Base-by-base conservation (phyloP, 1,284 basidiomycete genomes). In the Chalciporus sp. region DNA sequence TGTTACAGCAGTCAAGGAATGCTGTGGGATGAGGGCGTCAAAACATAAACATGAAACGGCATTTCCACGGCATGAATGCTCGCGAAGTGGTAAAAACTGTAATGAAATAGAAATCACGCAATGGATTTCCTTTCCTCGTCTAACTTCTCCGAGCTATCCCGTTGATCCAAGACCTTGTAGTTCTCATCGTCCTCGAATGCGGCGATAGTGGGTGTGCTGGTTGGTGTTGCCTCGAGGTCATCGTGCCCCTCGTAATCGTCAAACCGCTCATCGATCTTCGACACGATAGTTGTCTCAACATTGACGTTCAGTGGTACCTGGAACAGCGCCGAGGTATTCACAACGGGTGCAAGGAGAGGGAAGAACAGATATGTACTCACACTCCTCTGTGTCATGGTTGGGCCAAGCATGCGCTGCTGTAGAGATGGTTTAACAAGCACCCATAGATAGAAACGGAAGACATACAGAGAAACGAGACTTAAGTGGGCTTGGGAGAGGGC, bases 221-320 rank as follows among this genome's bases (percentile, higher is more conserved):
- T 17, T 7, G 42, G 55, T 19, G 37, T 17, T n/a, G 56, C 29
- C n/a, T 68, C 66, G 4, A 68, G 48, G 19, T 72, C 69, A 17
- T 39, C 51, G 26, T 54, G 53, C 12, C 57, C 62, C 35, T 65
- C 65, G 29, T 53, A 47, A 20, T 55, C 53, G 16, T 55, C 37
- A 40, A 56, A 52, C 10, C 41, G 49, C 9, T 68, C 70, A 31
- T 69, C 67, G 1, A 69, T 65, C 31, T 69, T 66, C 5, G 70
- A 69, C 7, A 72, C 69, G 6, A 69, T 56, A 4, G 67, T 69
- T 0, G 70, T 70, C 31, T 70, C 71, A 4, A 69, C 69, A 26
- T 71, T 72, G 52, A 70, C 71, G 17, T 72, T 72, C 3, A 69
- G 57, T 43, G 66, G 67, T 20, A 59, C 7, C 63, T 57, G 17